These are phyloP conservation scores for Penicillium polonicum DNA, from an alignment of 2,329 filamentous ascomycete species.

Conservation along the genomic window DNA sequence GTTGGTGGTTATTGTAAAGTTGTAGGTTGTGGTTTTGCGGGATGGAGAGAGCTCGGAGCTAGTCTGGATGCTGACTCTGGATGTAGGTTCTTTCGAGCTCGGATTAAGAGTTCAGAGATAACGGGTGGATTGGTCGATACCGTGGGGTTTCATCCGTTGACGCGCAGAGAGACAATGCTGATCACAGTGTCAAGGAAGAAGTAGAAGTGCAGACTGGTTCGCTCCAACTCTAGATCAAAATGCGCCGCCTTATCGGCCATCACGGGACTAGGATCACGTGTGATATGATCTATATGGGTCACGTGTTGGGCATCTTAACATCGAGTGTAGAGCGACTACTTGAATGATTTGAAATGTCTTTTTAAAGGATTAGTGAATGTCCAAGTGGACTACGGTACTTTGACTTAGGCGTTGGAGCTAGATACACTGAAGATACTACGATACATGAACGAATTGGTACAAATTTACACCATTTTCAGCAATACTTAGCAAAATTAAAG, in stretches of 20 bases:
- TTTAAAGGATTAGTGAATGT: not conserved
- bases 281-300: not conserved
- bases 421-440: not conserved
- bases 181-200: not conserved
- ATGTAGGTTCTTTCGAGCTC: not conserved
- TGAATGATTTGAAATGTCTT: not conserved
- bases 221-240: not conserved
- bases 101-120: not conserved
- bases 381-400: not conserved
- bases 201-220: not conserved
- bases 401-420: too few species aligned
- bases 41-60: not conserved
- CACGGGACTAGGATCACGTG: constrained; percentile 2
- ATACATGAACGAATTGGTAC: not conserved
- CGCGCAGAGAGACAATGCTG: not conserved
- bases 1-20: not conserved
- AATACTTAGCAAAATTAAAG: not conserved
- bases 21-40: not conserved
- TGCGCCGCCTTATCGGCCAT: constrained; percentile 7
- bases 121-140: not conserved
- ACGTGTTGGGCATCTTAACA: not conserved
- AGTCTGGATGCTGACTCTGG: not conserved
- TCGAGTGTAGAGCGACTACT: not conserved
- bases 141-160: not conserved
- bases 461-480: not conserved